Evolutionary conservation across 768 basidiomycete genomes (phyloP).

Genomic region (Glaciozyma martinii): DNA sequence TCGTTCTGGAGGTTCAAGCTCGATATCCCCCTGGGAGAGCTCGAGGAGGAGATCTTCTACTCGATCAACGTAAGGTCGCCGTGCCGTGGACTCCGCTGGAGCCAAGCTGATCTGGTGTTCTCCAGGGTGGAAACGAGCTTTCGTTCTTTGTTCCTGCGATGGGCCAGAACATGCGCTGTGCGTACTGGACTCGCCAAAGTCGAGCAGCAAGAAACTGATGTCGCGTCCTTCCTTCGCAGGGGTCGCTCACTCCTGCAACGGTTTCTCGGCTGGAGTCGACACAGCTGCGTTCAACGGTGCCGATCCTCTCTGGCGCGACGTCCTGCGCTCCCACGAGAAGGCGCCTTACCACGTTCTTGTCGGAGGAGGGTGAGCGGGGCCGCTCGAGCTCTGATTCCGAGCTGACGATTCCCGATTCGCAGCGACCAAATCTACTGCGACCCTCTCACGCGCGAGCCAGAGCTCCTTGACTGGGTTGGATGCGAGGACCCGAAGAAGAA

Average conservation of each 20-base stretch:
- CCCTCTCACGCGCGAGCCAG: conserved; percentile 74
- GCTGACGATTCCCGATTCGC: neutral
- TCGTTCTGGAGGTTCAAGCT: conserved; percentile 93
- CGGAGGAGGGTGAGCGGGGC: conserved; percentile 49
- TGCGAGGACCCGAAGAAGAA: conserved; percentile 54
- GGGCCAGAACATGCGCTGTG: conserved; percentile 72
- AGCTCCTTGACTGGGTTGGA: conserved; percentile 75
- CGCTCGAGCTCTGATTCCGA: neutral
- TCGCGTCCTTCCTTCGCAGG: neutral
- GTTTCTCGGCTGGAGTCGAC: conserved; percentile 62
- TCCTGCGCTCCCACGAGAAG: conserved; percentile 70
- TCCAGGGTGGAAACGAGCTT: conserved; percentile 45
- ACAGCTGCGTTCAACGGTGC: conserved; percentile 47
- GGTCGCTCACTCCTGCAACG: conserved; percentile 87
- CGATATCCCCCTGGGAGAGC: conserved; percentile 59
- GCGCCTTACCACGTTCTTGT: conserved; percentile 78
- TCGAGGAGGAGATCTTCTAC: conserved; percentile 71
- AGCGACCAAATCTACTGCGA: conserved; percentile 91
- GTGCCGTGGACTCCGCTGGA: neutral
- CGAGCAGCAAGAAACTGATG: neutral
- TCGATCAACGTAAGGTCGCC: conserved; percentile 60
- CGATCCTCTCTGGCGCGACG: conserved; percentile 66
- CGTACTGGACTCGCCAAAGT: neutral
- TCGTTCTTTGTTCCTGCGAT: conserved; percentile 75
- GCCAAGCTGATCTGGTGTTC: neutral